A percentile compares a stretch with the other conserved stretches of the same genome.
Evolutionary conservation across 2,329 filamentous ascomycete genomes (phyloP).

Genomic region (Coniochaeta sp.): DNA sequence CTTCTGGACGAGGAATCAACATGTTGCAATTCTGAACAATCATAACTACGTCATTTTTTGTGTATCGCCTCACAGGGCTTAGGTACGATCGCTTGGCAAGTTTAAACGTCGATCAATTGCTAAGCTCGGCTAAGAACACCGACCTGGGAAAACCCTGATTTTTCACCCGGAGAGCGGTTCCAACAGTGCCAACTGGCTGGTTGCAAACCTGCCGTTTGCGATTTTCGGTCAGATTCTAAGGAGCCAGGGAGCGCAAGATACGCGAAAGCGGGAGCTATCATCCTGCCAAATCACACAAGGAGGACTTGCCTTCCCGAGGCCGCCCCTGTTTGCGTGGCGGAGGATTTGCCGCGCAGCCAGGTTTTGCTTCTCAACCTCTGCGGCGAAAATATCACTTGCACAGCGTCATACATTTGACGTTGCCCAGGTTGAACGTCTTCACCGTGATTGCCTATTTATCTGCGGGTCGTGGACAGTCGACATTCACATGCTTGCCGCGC

Average conservation of each 20-base stretch:
- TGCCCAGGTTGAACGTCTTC: no score
- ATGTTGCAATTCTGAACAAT: background rate
- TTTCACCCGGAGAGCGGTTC: background rate
- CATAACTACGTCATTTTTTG: background rate
- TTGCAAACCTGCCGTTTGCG: no score
- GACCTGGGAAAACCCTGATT: background rate
- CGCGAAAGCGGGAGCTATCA: no score
- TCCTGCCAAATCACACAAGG: no score
- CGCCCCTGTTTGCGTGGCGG: background rate
- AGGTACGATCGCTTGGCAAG: background rate
- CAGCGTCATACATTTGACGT: background rate
- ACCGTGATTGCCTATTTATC: background rate
- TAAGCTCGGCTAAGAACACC: background rate
- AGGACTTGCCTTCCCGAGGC: no score
- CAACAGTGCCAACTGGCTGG: no score
- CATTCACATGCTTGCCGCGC: no score
- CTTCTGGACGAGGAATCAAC: background rate
- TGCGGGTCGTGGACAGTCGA: no score
- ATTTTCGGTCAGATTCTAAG: no score
- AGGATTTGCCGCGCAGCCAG: background rate
- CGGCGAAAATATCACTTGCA: background rate
- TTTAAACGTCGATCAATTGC: background rate
- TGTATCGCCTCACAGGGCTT: background rate
- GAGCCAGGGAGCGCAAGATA: no score
- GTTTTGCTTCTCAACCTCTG: background rate